Evolutionary conservation across 306 rosid genomes (phyloP), one percentile per base, ranked within the genome.

Genomic region (Potentilla sterilis): DNA sequence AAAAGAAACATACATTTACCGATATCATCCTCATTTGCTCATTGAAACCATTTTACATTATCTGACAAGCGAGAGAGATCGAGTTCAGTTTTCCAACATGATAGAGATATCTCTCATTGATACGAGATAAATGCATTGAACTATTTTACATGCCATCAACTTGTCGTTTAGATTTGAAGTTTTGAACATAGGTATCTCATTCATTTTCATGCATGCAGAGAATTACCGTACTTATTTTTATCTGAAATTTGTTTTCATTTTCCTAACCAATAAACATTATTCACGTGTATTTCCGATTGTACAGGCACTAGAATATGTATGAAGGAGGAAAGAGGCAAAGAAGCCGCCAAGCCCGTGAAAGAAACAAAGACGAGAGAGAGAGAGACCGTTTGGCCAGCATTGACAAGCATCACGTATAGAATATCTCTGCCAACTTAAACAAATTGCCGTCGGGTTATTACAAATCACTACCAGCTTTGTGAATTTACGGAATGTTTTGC

Each of bases 301-400:
- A 28, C 40, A 61, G 1, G 4, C 32, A 21, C 63, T 61, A 59
- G 65, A 59, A 59, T 22, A 55, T 22, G 52, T 22, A 55, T 22
- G 52, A 22, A 55, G 7, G 43, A 46, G 40, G 42, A 57, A 57
- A 57, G 11, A 4, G 55, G 68, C 54, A 10, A 75, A 64, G 73
- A 48, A 18, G 66, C 65, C 65, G 79, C 68, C 70, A 2, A 28
- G 64, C 19, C 80, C 74, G 74, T 49, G 74, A 67, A 52, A 67
- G 35, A 42, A 51, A 52, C 15, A 52, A 52, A 54, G 24, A 14
- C 65, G 61, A 28, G 28, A 28, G 21, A 10, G 63, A 61, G n/a
- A 61, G 41, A 61, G 40, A 13, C 9, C 4, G 24, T 12, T 37
- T 48, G 28, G 40, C 40, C 67, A 13, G 67, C 41, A 32, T 32